Conservation (phyloP, 371 early-diverging fungal species). For the Chytridium lagenaria region DNA sequence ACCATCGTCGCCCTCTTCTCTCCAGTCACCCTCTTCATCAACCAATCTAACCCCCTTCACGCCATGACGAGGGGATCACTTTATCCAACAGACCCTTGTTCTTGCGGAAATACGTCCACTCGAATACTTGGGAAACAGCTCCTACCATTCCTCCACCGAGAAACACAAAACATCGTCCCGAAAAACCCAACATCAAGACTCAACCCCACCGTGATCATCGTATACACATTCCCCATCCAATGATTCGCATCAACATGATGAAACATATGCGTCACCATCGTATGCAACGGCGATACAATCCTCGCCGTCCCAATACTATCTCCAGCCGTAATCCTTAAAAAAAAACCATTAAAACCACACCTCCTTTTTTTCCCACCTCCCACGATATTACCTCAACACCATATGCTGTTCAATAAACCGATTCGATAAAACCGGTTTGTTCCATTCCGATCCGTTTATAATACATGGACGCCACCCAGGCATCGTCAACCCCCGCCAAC, state of each 20-base stretch:
- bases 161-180: slow-evolving; percentile 27
- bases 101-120: slow-evolving; percentile 4
- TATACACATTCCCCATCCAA: slow-evolving; percentile 39
- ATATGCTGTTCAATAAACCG: slow-evolving; percentile 20
- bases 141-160: slow-evolving; percentile 45
- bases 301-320: slow-evolving; percentile 9
- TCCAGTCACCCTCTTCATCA: slow-evolving; percentile 8
- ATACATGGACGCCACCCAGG: slow-evolving; percentile 39
- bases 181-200: slow-evolving; percentile 25
- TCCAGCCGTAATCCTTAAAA: slow-evolving; percentile 15
- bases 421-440: slow-evolving; percentile 24
- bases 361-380: not conserved
- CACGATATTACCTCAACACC: slow-evolving; percentile 21
- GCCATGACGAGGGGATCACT: not conserved
- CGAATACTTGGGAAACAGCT: slow-evolving; percentile 30
- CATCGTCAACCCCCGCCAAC: slow-evolving; percentile 33
- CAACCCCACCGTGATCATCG: slow-evolving; percentile 25
- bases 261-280: slow-evolving; percentile 47
- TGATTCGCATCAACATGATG: slow-evolving; percentile 41
- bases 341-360: not conserved
- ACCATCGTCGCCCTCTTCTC: not conserved
- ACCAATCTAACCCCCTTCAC: slow-evolving; percentile 4
- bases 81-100: not conserved
- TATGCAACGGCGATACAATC: slow-evolving; percentile 30
- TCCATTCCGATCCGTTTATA: slow-evolving; percentile 18